Evolutionary conservation across 163 green algal genomes (phyloP), one percentile per base, ranked within the genome.

Genomic region (Chlamydomonas reinhardtii): DNA sequence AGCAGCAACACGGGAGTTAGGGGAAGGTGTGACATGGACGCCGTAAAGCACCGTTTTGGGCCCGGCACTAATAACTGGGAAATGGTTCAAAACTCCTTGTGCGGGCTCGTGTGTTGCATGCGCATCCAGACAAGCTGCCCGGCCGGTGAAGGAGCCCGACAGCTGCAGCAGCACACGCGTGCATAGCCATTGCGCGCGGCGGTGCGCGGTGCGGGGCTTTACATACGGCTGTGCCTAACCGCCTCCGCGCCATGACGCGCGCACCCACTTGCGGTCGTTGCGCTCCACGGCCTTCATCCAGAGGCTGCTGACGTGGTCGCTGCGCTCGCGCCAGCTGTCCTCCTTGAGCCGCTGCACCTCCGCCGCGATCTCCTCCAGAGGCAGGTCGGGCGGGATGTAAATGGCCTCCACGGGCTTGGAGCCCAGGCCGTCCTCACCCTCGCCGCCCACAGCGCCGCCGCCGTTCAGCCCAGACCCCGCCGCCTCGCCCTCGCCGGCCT

Each of bases 291-390:
- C 88, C 59, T 92, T 89, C 72, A 93, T 88, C 88, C 96, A 94
- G 68, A 98, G 87, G 52, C 34, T 86, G 88, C 95, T 93, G 56
- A 97, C 89, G 74, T 95, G 95, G 35, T 94, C 92, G 81, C 96
- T 95, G 77, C 93, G 89, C 68, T 81, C 69, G 25, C 90, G 85
- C 90, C 91, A 94, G 6, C 54, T 90, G 74, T 95, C 90, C 74
- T 93, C 90, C 83, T 95, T 96, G 32, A 96, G 73, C 48, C 78
- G 83, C 9, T 89, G 89, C 29, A 96, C 88, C 84, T 96, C 92
- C 72, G 82, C 82, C 43, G 96, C 95, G 62, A 98, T 98, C 73
- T 96, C 95, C 74, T 98, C 96, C 43, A 98, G 72, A 0, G 95
- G 95, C 22, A 98, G 81, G 68, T 98, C 96, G 0, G 90, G 65